These are phyloP conservation scores for Petunia axillaris DNA, from an alignment of 257 asterid genomes.

Conservation along the genomic window DNA sequence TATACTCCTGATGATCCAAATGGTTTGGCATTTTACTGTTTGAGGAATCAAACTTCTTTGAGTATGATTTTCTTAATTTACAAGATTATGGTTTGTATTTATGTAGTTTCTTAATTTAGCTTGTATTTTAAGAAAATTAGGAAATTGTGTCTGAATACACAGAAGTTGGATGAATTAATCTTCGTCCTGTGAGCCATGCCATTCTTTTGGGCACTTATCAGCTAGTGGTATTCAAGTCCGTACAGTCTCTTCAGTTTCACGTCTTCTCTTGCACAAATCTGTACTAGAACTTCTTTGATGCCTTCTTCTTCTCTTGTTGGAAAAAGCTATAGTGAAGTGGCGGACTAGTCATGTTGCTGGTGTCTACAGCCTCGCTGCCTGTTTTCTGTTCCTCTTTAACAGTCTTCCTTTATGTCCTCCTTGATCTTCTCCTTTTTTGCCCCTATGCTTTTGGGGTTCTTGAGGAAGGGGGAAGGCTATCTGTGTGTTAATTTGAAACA, in stretches of 20 bases:
- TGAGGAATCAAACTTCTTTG: no score
- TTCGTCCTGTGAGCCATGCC: not conserved
- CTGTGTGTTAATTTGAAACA: not conserved
- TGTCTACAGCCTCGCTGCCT: conserved; percentile 5
- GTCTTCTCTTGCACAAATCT: conserved; percentile 10
- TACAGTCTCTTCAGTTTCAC: conserved; percentile 1
- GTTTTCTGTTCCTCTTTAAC: conserved; percentile 9
- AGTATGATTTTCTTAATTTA: no score
- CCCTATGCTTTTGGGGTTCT: conserved; percentile 3
- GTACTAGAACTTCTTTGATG: conserved; percentile 1
- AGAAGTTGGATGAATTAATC: not conserved
- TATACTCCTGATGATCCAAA: not conserved
- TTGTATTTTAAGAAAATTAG: not conserved
- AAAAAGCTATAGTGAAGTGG: not conserved
- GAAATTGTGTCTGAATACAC: not conserved
- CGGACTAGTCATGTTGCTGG: not conserved
- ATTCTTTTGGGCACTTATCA: not conserved
- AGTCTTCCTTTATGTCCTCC: conserved; percentile 5
- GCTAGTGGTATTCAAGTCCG: not conserved
- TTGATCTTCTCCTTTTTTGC: conserved; percentile 9
- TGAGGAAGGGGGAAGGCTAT: not conserved
- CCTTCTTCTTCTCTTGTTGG: not conserved
- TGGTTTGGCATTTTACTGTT: no score
- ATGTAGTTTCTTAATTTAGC: conserved; percentile 6
- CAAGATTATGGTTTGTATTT: not conserved